Conservation (phyloP, 163 green algal species). For the Trebouxiophyceae sp. region DNA sequence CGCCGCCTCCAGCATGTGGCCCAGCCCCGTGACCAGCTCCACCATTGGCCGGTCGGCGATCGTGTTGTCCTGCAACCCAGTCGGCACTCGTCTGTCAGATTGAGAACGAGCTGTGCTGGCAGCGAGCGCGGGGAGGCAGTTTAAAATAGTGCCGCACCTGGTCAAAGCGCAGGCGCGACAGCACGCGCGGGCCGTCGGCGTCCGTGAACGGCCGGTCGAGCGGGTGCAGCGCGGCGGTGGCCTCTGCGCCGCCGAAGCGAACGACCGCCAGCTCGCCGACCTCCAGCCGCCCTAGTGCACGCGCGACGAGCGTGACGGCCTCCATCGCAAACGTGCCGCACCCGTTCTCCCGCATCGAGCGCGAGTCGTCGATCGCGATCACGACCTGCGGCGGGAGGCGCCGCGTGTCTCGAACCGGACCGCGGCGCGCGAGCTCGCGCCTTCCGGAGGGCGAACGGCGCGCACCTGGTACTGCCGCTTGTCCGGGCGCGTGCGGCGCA, state of each 20-base stretch:
- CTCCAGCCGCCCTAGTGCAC: conserved; percentile 82
- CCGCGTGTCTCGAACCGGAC: no score
- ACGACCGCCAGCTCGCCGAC: conserved; percentile 87
- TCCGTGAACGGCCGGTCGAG: conserved; percentile 82
- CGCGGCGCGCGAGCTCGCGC: no score
- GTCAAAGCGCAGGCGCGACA: conserved; percentile 77
- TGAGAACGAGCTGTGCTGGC: neutral
- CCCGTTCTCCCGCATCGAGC: conserved; percentile 88
- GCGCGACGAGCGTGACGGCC: conserved; percentile 77
- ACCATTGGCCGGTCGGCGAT: conserved; percentile 86
- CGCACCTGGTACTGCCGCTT: conserved; percentile 90
- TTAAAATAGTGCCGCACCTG: no score
- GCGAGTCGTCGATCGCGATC: conserved; percentile 84
- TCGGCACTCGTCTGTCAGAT: neutral
- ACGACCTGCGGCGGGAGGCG: conserved; percentile 71
- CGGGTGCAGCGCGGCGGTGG: conserved; percentile 68
- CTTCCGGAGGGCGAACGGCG: no score
- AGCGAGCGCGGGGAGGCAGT: no score
- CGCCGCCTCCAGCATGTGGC: conserved; percentile 60
- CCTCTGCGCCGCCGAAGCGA: conserved; percentile 74
- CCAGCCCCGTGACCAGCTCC: conserved; percentile 70
- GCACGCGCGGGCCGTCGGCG: conserved; percentile 59
- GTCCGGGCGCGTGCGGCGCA: conserved; percentile 86
- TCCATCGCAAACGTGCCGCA: conserved; percentile 83
- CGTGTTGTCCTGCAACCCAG: conserved; percentile 79